These are phyloP conservation scores for Orobanche coerulescens DNA, from an alignment of 257 asterid species.

Conservation along the genomic window DNA sequence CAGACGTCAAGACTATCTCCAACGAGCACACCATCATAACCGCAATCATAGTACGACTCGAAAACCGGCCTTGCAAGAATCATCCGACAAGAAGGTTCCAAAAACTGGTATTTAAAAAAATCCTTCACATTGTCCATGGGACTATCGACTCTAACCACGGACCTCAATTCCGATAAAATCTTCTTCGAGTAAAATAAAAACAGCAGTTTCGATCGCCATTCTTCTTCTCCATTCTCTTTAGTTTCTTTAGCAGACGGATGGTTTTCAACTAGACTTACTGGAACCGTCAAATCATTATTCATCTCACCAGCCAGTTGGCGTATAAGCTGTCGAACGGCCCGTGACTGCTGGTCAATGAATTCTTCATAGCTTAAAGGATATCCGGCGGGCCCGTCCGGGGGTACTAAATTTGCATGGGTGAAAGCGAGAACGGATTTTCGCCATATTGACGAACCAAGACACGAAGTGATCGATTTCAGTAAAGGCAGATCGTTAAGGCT, in stretches of 20 bases:
- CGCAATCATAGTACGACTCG: background rate
- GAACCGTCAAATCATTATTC: constrained; percentile 28
- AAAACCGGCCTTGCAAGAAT: background rate
- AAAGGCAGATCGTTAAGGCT: constrained; percentile 49
- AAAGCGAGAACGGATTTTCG: constrained; percentile 42
- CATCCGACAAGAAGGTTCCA: background rate
- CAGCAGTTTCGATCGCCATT: constrained; percentile 54
- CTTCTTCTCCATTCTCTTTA: constrained; percentile 31
- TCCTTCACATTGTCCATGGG: constrained; percentile 1
- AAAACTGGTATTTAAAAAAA: background rate
- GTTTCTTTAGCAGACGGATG: constrained; percentile 16
- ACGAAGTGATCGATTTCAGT: constrained; percentile 37
- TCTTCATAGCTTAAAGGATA: constrained; percentile 38
- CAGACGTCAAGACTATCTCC: constrained; percentile 28
- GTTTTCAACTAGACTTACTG: constrained; percentile 60
- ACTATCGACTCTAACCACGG: constrained; percentile 21
- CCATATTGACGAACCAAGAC: constrained; percentile 76
- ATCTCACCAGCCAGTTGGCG: constrained; percentile 30
- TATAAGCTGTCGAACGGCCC: constrained; percentile 38
- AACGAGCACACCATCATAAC: constrained; percentile 20
- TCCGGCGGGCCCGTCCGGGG: constrained; percentile 61
- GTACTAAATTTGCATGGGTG: constrained; percentile 60
- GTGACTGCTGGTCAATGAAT: constrained; percentile 38
- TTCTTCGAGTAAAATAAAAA: constrained; percentile 58
- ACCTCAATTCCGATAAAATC: constrained; percentile 44